These are phyloP conservation scores for Saturnispora quitensis DNA, from an alignment of 805 yeast genomes.

Conservation along the genomic window DNA sequence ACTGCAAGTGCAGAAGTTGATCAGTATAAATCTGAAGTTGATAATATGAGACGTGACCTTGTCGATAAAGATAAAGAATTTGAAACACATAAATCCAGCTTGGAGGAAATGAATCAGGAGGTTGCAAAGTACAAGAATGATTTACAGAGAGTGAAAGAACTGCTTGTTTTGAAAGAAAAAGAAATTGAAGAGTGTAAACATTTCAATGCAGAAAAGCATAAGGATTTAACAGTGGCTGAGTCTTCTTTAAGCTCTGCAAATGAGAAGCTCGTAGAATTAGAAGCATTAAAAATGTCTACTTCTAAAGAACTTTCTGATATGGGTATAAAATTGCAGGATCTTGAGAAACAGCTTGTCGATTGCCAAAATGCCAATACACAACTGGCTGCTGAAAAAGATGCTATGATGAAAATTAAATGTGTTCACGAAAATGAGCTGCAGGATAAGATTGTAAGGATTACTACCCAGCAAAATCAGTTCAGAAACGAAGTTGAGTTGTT, in stretches of 20 bases:
- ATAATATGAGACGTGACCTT: neutral
- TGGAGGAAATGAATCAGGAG: neutral
- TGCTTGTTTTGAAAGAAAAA: neutral
- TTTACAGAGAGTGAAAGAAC: neutral
- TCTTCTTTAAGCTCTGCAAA: neutral
- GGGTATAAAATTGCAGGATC: neutral
- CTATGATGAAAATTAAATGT: neutral
- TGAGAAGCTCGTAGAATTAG: neutral
- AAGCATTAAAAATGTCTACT: neutral
- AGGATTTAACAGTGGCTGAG: neutral
- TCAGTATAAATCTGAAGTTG: neutral
- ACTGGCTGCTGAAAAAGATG: neutral
- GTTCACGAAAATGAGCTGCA: slow-evolving; percentile 1
- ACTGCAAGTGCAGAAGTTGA: neutral
- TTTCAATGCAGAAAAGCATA: neutral
- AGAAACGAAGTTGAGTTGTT: neutral
- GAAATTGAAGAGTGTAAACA: neutral
- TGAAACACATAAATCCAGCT: neutral
- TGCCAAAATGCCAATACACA: slow-evolving; percentile 1
- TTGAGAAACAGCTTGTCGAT: neutral
- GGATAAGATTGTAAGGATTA: neutral
- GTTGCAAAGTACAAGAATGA: neutral
- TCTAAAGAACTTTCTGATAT: neutral
- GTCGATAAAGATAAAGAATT: neutral
- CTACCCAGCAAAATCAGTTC: neutral